Percentiles rank a stretch among this genome's conserved stretches.
Evolutionary conservation across 179 eudicot genomes (phyloP).

Genomic region (Spergularia azorica): DNA sequence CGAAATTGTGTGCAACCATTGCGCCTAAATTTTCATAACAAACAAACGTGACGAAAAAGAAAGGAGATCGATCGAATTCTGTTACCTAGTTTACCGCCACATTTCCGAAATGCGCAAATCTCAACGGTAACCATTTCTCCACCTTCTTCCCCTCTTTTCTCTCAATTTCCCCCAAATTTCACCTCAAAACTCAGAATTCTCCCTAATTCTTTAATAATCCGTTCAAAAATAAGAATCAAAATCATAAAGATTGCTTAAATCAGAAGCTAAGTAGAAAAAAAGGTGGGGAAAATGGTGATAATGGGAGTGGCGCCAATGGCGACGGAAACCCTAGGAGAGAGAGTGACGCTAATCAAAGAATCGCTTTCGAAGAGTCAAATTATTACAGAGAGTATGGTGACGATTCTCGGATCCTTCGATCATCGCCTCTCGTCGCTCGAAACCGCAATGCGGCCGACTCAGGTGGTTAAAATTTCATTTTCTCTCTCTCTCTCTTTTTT

Average conservation of each 20-base stretch:
- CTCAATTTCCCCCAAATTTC: background rate
- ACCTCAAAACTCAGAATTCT: no score
- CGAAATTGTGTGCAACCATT: no score
- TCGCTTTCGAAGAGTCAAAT: constrained; percentile 60
- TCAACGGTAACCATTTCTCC: constrained; percentile 8
- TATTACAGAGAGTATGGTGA: constrained; percentile 63
- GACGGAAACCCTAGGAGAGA: constrained; percentile 53
- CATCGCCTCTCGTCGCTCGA: constrained; percentile 83
- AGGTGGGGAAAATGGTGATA: background rate
- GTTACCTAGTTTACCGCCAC: no score
- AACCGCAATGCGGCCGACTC: constrained; percentile 90
- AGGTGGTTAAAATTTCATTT: constrained; percentile 30
- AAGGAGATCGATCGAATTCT: no score
- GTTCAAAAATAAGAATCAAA: background rate
- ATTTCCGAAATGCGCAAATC: background rate
- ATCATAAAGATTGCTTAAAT: no score
- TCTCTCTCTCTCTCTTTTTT: background rate
- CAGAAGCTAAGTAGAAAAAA: background rate
- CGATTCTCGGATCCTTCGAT: constrained; percentile 79
- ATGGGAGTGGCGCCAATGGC: constrained; percentile 34
- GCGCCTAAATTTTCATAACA: no score
- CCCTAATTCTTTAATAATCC: no score
- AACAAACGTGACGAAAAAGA: no score
- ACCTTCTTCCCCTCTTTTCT: background rate
- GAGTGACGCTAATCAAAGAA: constrained; percentile 52